phyloP scores from a whole-genome alignment of 2,329 filamentous ascomycete genomes.

The Claviceps digitariae region DNA sequence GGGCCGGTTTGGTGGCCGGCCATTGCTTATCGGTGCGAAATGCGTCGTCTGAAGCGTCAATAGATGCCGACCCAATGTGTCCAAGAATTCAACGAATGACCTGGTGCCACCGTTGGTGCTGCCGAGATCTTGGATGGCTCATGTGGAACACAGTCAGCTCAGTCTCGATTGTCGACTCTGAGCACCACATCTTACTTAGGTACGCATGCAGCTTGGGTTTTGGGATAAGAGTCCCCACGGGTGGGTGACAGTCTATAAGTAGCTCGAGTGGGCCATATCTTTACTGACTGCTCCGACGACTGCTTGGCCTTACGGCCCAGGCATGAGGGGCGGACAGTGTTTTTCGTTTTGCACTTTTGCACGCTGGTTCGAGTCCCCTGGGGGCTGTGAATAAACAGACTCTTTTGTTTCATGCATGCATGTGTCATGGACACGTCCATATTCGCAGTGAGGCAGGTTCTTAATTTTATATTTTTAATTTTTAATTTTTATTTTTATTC shows the following conservation, averaged over 20 bases:
- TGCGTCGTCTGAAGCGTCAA: background rate
- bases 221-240: too few species aligned
- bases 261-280: fast-evolving
- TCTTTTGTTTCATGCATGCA: background rate
- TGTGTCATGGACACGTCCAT: too few species aligned
- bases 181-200: too few species aligned
- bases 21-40: background rate
- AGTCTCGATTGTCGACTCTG: too few species aligned
- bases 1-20: background rate
- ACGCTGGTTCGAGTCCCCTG: background rate
- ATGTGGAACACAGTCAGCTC: too few species aligned
- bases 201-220: too few species aligned
- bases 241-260: background rate
- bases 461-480: too few species aligned
- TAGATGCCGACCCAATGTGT: background rate
- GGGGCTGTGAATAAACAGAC: too few species aligned
- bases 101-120: background rate
- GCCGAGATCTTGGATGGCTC: too few species aligned
- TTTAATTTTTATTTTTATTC: too few species aligned
- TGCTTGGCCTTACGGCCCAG: background rate
- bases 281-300: slow-evolving; percentile 2
- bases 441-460: too few species aligned
- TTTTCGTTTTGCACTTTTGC: background rate
- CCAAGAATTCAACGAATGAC: background rate
- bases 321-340: background rate